Evolutionary conservation across 1,284 basidiomycete species (phyloP).

Genomic region (Fomitopsis betulina): DNA sequence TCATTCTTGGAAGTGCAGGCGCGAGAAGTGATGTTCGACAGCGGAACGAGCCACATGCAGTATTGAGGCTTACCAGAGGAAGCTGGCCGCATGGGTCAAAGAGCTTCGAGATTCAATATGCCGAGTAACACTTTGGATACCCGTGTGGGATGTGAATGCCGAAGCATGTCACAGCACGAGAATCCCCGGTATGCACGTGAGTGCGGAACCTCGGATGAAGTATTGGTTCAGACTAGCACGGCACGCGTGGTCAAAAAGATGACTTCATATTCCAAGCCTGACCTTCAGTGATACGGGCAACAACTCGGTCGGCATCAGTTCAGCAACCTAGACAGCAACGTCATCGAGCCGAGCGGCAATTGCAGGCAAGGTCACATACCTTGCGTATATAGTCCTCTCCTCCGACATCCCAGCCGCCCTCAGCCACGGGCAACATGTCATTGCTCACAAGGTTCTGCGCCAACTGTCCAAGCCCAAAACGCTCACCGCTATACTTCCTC

Average conservation of each 20-base stretch:
- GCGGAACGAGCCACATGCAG: constrained; percentile 27
- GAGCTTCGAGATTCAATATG: constrained; percentile 20
- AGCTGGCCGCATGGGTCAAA: constrained; percentile 10
- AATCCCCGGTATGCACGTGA: neutral
- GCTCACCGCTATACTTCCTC: constrained; percentile 69
- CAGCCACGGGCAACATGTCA: constrained; percentile 64
- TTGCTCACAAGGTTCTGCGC: constrained; percentile 55
- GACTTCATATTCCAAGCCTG: neutral
- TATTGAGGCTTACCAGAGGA: neutral
- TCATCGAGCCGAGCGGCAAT: constrained; percentile 4
- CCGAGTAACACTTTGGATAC: constrained; percentile 12
- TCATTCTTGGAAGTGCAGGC: too few relatives aligned
- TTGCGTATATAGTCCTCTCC: constrained; percentile 66
- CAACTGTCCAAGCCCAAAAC: constrained; percentile 53
- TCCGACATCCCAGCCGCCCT: constrained; percentile 85
- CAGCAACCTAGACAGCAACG: constrained; percentile 33
- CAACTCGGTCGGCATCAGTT: constrained; percentile 41
- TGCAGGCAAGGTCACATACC: constrained; percentile 37
- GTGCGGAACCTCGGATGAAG: constrained; percentile 2
- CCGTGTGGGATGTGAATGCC: constrained; percentile 10
- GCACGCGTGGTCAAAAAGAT: neutral
- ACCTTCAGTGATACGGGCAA: constrained; percentile 10
- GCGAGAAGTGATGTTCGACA: constrained; percentile 18
- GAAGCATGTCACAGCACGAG: constrained; percentile 11
- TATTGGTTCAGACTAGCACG: neutral